Conservation (phyloP, 495 filamentous ascomycete species). For the Chaetomium tenue region DNA sequence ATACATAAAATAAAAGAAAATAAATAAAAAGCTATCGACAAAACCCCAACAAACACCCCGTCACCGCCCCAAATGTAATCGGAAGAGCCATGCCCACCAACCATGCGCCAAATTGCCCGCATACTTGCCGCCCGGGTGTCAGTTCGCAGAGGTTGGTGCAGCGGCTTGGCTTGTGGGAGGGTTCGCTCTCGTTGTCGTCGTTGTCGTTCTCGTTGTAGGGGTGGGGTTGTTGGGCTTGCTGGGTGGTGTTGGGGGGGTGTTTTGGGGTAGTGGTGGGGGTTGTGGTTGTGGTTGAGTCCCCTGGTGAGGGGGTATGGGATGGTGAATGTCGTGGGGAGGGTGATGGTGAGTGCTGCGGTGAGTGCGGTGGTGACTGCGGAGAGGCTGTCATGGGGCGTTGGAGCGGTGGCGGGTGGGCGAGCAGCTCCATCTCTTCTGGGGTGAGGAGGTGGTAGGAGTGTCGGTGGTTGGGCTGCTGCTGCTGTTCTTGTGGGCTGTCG, state of each 20-base stretch:
- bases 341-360: too few relatives aligned
- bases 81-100: conserved; percentile 10
- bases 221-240: background rate
- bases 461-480: background rate
- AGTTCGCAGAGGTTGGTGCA: conserved; percentile 13
- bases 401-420: conserved; percentile 9
- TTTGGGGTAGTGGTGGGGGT: background rate
- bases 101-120: conserved; percentile 15
- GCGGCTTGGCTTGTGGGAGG: too few relatives aligned
- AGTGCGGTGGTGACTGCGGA: background rate
- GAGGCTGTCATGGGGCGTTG: conserved; percentile 2
- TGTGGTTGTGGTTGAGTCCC: background rate
- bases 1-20: background rate
- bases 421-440: conserved; percentile 17
- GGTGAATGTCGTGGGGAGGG: background rate
- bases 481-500: background rate
- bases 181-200: too few relatives aligned
- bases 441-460: conserved; percentile 17
- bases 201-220: background rate
- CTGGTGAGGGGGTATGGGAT: background rate
- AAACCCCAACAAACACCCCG: background rate
- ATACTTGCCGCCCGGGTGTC: background rate
- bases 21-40: background rate
- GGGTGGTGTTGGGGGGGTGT: too few relatives aligned
- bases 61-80: conserved; percentile 2